Conservation (phyloP, 495 filamentous ascomycete species). For the Neurospora hispaniola region DNA sequence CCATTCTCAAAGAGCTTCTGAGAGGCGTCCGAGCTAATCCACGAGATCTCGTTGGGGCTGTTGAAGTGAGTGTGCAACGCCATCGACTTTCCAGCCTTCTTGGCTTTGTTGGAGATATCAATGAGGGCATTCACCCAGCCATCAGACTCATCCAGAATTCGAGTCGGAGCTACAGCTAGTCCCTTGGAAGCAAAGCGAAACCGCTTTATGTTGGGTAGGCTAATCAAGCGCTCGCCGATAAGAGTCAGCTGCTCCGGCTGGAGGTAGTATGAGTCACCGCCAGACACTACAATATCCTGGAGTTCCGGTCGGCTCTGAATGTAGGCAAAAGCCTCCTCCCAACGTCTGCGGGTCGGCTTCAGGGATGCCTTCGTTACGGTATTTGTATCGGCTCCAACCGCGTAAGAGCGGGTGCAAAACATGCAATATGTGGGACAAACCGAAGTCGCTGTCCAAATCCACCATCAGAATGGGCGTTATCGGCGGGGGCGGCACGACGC, state of each 20-base stretch:
- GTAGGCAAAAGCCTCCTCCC: slow-evolving; percentile 39
- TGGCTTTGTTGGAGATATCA: slow-evolving; percentile 34
- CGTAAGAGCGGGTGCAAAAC: slow-evolving; percentile 50
- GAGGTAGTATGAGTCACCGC: slow-evolving; percentile 47
- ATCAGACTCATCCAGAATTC: slow-evolving; percentile 40
- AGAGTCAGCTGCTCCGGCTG: slow-evolving; percentile 21
- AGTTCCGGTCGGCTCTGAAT: slow-evolving; percentile 37
- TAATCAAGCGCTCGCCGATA: slow-evolving; percentile 30
- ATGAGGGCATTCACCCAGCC: slow-evolving; percentile 42
- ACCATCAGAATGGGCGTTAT: neutral
- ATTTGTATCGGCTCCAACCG: slow-evolving; percentile 41
- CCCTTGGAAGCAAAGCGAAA: slow-evolving; percentile 50
- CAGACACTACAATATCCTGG: slow-evolving; percentile 47
- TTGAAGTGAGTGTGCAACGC: slow-evolving; percentile 55
- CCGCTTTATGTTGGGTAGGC: slow-evolving; percentile 33
- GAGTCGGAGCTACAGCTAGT: slow-evolving; percentile 39
- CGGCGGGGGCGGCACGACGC: neutral
- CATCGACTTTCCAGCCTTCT: slow-evolving; percentile 42
- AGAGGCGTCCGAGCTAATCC: slow-evolving; percentile 43
- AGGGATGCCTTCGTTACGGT: slow-evolving; percentile 36
- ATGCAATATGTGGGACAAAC: slow-evolving; percentile 50
- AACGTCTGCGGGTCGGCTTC: slow-evolving; percentile 30
- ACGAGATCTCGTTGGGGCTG: slow-evolving; percentile 47
- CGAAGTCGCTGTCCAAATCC: slow-evolving; percentile 27
- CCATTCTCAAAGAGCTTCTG: slow-evolving; percentile 38